Conservation (phyloP, 2,329 filamentous ascomycete species). For the Phialocephala sp. region DNA sequence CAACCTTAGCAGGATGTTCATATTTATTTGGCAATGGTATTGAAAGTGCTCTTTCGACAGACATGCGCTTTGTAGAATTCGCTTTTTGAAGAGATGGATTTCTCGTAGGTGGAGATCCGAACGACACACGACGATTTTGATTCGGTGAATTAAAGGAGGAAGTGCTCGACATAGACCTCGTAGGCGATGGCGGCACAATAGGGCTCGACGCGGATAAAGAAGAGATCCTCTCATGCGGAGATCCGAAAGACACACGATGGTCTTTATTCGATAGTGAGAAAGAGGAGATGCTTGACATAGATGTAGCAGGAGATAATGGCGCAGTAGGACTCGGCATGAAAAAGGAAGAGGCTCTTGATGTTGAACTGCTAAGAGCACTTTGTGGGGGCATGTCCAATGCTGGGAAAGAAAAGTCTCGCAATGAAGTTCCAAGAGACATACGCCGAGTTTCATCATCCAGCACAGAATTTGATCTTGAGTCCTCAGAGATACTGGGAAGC, state of each 20-base stretch:
- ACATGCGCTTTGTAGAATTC: not conserved
- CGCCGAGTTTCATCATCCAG: not conserved
- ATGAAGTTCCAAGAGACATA: not conserved
- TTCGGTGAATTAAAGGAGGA: not conserved
- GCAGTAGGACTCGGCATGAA: not conserved
- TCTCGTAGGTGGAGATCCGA: not conserved
- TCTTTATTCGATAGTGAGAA: not conserved
- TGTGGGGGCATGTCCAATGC: not conserved
- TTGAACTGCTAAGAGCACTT: not conserved
- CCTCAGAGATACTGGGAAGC: not conserved
- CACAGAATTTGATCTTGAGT: not conserved
- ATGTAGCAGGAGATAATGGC: not conserved
- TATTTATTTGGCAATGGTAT: not conserved
- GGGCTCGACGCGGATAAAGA: not conserved
- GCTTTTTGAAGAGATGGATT: not conserved
- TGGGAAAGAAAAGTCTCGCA: not conserved
- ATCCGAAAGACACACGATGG: not conserved
- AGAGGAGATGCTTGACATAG: not conserved
- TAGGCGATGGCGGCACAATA: not conserved
- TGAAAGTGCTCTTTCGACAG: not conserved
- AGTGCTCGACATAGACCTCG: not conserved
- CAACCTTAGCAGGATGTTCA: not conserved
- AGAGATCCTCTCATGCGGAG: not conserved
- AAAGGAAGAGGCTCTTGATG: not conserved
- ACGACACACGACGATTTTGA: slow-evolving; percentile 1